A percentile compares a stretch with the other conserved stretches of the same genome.
Conservation (phyloP, 768 basidiomycete genomes). For the Imleria badia region DNA sequence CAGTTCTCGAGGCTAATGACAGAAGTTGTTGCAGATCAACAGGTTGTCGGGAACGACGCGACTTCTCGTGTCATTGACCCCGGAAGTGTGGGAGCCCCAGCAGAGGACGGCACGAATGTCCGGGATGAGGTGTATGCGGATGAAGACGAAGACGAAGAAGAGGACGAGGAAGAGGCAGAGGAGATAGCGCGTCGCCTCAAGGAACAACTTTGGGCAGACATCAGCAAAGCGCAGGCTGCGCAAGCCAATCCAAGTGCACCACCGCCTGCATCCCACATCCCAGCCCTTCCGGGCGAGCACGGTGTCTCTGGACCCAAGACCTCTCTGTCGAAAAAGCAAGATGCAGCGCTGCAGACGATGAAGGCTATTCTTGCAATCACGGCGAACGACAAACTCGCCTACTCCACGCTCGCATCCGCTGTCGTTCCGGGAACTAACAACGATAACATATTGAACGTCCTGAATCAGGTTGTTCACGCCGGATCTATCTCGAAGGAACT, state of each 20-base stretch:
- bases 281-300: slow-evolving; percentile 3
- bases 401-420: slow-evolving; percentile 50
- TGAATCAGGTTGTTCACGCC: slow-evolving; percentile 48
- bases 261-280: not conserved
- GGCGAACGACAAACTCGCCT: slow-evolving; percentile 55
- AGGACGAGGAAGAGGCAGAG: slow-evolving; percentile 59
- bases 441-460: slow-evolving; percentile 52
- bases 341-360: slow-evolving; percentile 65
- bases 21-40: slow-evolving; percentile 4
- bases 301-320: slow-evolving; percentile 11
- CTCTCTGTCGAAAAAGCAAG: slow-evolving; percentile 43
- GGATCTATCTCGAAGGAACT: slow-evolving; percentile 52
- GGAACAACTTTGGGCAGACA: slow-evolving; percentile 79
- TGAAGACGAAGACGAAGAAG: slow-evolving; percentile 58
- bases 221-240: slow-evolving; percentile 61
- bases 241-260: slow-evolving; percentile 23
- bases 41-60: slow-evolving; percentile 1
- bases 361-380: slow-evolving; percentile 58
- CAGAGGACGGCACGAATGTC: slow-evolving; percentile 34
- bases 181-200: slow-evolving; percentile 72
- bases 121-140: slow-evolving; percentile 46
- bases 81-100: not conserved
- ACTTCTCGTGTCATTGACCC: not conserved
- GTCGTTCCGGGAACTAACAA: slow-evolving; percentile 46
- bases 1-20: slow-evolving; percentile 14